Conservation (phyloP, 345 rosid genomes). For the Eucalyptus camaldulensis region DNA sequence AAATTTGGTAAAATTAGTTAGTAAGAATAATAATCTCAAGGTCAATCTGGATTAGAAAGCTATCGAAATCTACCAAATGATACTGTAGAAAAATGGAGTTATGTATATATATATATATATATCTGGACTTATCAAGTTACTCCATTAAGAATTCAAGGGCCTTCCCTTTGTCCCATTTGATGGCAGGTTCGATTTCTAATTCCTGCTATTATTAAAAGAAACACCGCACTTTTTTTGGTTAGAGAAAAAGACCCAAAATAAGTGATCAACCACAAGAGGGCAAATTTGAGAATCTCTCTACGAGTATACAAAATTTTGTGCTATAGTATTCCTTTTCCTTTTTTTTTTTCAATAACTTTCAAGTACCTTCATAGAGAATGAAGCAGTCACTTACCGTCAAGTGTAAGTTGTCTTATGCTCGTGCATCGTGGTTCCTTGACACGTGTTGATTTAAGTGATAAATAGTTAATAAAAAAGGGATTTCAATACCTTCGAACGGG, state of each 20-base stretch:
- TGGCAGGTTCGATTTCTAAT: conserved; percentile 73
- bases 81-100: neutral
- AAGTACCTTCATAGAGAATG: neutral
- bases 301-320: neutral
- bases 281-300: neutral
- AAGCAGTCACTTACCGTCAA: neutral
- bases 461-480: neutral
- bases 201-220: conserved; percentile 27
- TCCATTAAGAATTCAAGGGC: conserved; percentile 84
- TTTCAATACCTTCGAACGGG: neutral
- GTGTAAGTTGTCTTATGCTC: neutral
- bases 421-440: neutral
- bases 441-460: neutral
- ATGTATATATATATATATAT: neutral
- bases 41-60: neutral
- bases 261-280: neutral
- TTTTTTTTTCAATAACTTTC: neutral
- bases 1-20: neutral
- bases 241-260: neutral
- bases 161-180: conserved; percentile 87
- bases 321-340: neutral
- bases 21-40: neutral
- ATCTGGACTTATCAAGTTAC: conserved; percentile 46
- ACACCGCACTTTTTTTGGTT: conserved; percentile 22
- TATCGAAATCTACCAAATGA: neutral